Evolutionary conservation across 2,329 filamentous ascomycete species (phyloP).

Genomic region (Sporothrix globosa): DNA sequence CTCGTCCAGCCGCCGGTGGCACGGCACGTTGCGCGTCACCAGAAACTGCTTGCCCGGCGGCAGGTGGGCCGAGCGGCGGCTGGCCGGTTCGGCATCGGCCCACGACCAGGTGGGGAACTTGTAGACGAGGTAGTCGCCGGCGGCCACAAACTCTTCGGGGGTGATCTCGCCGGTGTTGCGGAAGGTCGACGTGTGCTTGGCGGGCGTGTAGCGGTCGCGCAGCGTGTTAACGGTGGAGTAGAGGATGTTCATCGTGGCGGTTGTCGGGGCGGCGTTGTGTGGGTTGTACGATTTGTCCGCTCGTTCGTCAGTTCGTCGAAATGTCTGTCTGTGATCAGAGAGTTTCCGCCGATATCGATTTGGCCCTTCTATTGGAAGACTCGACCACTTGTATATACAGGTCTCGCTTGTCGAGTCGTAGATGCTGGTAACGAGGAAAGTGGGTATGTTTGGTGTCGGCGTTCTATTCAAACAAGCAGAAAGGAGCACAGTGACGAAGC

Average conservation of each 20-base stretch:
- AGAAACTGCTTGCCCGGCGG: conserved; percentile 92
- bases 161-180: conserved; percentile 93
- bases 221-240: conserved; percentile 91
- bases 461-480: background rate
- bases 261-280: background rate
- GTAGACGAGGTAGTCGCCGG: conserved; percentile 96
- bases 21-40: conserved; percentile 91
- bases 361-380: background rate
- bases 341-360: background rate
- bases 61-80: conserved; percentile 77
- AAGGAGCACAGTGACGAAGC: background rate
- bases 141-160: conserved; percentile 92
- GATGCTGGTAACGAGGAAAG: conserved; percentile 1
- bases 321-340: background rate
- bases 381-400: background rate
- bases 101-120: conserved; percentile 99
- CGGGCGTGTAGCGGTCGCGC: conserved; percentile 87
- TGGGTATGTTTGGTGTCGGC: background rate
- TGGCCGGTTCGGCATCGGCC: conserved; percentile 82
- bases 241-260: conserved; percentile 70
- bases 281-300: no score
- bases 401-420: conserved; percentile 6
- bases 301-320: no score
- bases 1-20: conserved; percentile 86
- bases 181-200: conserved; percentile 90